A percentile compares a stretch with the other conserved stretches of the same genome.
These are phyloP conservation scores for Piloderma croceum DNA, from an alignment of 768 basidiomycete species.

Conservation along the genomic window DNA sequence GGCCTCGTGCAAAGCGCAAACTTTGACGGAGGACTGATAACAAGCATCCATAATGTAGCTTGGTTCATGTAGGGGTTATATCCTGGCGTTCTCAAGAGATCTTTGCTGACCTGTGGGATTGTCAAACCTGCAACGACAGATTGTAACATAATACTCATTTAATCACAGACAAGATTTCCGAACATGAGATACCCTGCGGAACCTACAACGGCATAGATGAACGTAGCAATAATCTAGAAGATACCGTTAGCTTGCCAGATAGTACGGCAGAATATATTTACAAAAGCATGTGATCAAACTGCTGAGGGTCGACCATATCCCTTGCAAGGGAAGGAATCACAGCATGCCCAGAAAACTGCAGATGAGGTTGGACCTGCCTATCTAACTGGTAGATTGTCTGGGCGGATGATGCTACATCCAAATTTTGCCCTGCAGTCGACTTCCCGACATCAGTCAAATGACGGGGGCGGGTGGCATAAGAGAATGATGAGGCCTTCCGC, in stretches of 20 bases:
- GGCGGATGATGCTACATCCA: no score
- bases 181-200: constrained; percentile 91
- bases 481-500: constrained; percentile 33
- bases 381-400: no score
- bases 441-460: no score
- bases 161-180: constrained; percentile 70
- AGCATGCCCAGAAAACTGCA: constrained; percentile 90
- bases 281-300: constrained; percentile 82
- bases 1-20: constrained; percentile 82
- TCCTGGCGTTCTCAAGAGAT: constrained; percentile 66
- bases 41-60: constrained; percentile 81
- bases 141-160: constrained; percentile 42
- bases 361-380: no score
- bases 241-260: no score
- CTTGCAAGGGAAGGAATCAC: constrained; percentile 85
- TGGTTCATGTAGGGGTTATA: constrained; percentile 70
- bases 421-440: no score
- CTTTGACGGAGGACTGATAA: constrained; percentile 74
- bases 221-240: constrained; percentile 70
- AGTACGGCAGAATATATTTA: no score
- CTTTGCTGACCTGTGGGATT: constrained; percentile 63
- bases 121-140: constrained; percentile 1
- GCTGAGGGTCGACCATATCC: constrained; percentile 81
- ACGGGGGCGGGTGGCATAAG: constrained; percentile 15
- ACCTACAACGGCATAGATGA: constrained; percentile 63